These are phyloP conservation scores for Grifola frondosa DNA, from an alignment of 1,284 basidiomycete species.

Conservation along the genomic window DNA sequence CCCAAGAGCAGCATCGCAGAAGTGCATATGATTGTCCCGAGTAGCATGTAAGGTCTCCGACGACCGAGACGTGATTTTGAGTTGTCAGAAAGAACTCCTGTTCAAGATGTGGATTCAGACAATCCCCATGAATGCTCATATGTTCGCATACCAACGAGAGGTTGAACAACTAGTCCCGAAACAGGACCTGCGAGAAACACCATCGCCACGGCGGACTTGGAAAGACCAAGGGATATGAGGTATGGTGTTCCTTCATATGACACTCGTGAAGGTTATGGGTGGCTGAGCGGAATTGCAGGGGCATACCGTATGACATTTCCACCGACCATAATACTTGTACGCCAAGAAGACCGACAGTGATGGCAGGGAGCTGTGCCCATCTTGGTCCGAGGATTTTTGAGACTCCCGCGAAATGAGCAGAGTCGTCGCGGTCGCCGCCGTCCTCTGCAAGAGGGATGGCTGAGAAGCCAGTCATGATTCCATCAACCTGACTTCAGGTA, in stretches of 20 bases:
- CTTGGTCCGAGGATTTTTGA: conserved; percentile 58
- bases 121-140: no score
- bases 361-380: conserved; percentile 64
- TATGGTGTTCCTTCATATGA: conserved; percentile 75
- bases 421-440: conserved; percentile 27
- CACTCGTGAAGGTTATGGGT: neutral
- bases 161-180: conserved; percentile 90
- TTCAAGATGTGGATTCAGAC: no score
- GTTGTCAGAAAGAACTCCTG: conserved; percentile 80
- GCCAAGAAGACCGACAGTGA: conserved; percentile 79
- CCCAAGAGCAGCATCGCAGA: conserved; percentile 82
- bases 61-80: conserved; percentile 85
- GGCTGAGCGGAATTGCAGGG: neutral
- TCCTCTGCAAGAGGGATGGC: conserved; percentile 40
- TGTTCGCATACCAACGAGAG: conserved; percentile 65
- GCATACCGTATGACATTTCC: conserved; percentile 85
- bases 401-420: conserved; percentile 51
- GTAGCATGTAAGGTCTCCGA: conserved; percentile 83
- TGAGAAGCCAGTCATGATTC: conserved; percentile 47
- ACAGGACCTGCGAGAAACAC: conserved; percentile 95
- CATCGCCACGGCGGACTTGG: conserved; percentile 84
- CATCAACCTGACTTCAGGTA: no score
- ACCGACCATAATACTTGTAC: conserved; percentile 89
- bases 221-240: conserved; percentile 85
- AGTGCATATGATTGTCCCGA: conserved; percentile 67